These are phyloP conservation scores for Chaetomium strumarium DNA, from an alignment of 2,329 filamentous ascomycete genomes.

Conservation along the genomic window DNA sequence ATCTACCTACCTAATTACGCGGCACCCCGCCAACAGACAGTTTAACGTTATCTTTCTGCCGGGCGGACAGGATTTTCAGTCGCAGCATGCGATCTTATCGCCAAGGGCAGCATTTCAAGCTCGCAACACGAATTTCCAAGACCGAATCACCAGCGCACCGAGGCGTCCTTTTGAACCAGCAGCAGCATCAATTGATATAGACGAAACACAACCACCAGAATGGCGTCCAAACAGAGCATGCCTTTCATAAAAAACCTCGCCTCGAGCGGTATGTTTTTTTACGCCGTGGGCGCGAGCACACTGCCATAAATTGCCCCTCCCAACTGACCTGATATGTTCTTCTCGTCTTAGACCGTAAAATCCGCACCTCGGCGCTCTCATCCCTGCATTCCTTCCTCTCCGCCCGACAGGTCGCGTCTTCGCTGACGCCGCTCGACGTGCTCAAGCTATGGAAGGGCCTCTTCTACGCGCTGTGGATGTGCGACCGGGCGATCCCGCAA, in stretches of 20 bases:
- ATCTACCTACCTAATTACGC: no score
- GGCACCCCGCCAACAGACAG: neutral
- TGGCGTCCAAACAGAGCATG: constrained; percentile 44
- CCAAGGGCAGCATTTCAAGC: neutral
- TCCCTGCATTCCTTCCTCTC: constrained; percentile 75
- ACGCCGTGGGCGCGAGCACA: neutral
- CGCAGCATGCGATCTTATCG: constrained; percentile 9
- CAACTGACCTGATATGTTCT: neutral
- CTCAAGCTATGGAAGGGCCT: constrained; percentile 93
- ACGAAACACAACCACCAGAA: constrained; percentile 21
- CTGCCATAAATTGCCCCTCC: neutral
- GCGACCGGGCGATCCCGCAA: constrained; percentile 81
- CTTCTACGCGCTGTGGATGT: constrained; percentile 92
- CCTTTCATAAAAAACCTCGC: constrained; percentile 80
- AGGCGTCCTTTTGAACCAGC: neutral
- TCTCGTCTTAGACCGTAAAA: constrained; percentile 59
- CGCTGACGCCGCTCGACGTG: constrained; percentile 63
- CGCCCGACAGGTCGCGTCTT: constrained; percentile 42
- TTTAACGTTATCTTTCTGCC: constrained; percentile 22
- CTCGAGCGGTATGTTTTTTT: constrained; percentile 62
- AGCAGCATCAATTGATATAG: neutral
- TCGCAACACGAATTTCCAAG: neutral
- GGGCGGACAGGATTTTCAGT: constrained; percentile 25
- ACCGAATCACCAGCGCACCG: neutral
- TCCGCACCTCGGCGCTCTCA: constrained; percentile 68